phyloP scores from a whole-genome alignment of 441 rosid genomes.

The Metrosideros polymorpha region DNA sequence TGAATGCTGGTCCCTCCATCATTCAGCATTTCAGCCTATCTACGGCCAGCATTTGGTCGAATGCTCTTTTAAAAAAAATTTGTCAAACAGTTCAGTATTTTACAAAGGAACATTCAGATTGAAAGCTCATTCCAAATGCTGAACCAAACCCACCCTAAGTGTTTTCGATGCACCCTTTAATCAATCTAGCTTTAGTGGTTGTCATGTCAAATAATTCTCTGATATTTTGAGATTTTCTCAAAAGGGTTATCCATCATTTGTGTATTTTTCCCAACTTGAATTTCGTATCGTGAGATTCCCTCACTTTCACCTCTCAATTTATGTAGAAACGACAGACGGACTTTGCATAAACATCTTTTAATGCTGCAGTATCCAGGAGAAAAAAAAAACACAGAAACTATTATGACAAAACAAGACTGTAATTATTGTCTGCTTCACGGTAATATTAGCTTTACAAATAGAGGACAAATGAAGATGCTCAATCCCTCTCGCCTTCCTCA shows the following conservation, averaged over 20 bases:
- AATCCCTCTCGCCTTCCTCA: neutral
- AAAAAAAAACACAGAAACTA: neutral
- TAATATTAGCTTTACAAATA: neutral
- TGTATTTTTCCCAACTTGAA: neutral
- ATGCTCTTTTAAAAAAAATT: too few relatives aligned
- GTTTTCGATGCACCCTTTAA: neutral
- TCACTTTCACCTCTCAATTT: neutral
- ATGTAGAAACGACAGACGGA: neutral
- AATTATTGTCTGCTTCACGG: neutral
- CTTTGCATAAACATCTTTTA: neutral
- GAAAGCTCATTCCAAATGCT: too few relatives aligned
- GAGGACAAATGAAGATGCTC: neutral
- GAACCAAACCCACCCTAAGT: too few relatives aligned
- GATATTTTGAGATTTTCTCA: neutral
- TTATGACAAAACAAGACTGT: neutral
- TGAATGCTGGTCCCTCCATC: too few relatives aligned
- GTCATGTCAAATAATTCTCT: neutral
- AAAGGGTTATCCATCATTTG: neutral
- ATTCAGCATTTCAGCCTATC: too few relatives aligned
- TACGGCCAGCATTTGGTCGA: too few relatives aligned
- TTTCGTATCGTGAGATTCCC: neutral
- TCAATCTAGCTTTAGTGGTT: neutral
- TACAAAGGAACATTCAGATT: too few relatives aligned
- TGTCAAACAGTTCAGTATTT: too few relatives aligned
- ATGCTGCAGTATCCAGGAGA: neutral